These are phyloP conservation scores for Pleurotus giganteus DNA, from an alignment of 768 basidiomycete species.

Conservation along the genomic window DNA sequence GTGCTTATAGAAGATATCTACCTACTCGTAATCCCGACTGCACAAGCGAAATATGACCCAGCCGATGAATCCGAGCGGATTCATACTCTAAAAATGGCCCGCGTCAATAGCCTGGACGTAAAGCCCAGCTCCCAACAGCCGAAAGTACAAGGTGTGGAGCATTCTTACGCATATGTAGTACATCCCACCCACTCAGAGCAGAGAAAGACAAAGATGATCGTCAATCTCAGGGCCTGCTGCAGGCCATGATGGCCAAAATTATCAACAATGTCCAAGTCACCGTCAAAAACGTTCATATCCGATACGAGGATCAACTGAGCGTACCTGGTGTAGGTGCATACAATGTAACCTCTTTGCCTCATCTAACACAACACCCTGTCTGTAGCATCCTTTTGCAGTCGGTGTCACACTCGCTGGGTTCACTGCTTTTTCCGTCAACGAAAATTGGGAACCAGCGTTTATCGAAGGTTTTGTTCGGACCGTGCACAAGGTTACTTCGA, in stretches of 20 bases:
- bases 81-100: slow-evolving; percentile 12
- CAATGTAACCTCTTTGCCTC: neutral
- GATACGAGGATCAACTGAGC: slow-evolving; percentile 94
- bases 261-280: slow-evolving; percentile 97
- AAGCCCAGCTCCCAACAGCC: neutral
- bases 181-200: neutral
- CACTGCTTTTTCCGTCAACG: slow-evolving; percentile 85
- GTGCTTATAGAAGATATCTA: slow-evolving; percentile 92
- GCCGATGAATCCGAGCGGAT: slow-evolving; percentile 72
- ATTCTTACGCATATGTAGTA: slow-evolving; percentile 7
- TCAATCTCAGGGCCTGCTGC: slow-evolving; percentile 83
- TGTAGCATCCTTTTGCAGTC: slow-evolving; percentile 89
- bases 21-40: slow-evolving; percentile 84
- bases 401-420: slow-evolving; percentile 89
- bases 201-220: slow-evolving; percentile 42
- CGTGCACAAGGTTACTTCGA: slow-evolving; percentile 73
- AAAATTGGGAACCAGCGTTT: slow-evolving; percentile 85
- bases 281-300: slow-evolving; percentile 91
- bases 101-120: slow-evolving; percentile 7
- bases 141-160: neutral
- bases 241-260: slow-evolving; percentile 83
- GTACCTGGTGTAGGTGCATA: slow-evolving; percentile 76
- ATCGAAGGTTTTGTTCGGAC: slow-evolving; percentile 85
- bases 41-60: slow-evolving; percentile 64
- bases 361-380: slow-evolving; percentile 1